Evolutionary conservation across 805 yeast genomes (phyloP).

Genomic region (Barnettozyma pratensis): DNA sequence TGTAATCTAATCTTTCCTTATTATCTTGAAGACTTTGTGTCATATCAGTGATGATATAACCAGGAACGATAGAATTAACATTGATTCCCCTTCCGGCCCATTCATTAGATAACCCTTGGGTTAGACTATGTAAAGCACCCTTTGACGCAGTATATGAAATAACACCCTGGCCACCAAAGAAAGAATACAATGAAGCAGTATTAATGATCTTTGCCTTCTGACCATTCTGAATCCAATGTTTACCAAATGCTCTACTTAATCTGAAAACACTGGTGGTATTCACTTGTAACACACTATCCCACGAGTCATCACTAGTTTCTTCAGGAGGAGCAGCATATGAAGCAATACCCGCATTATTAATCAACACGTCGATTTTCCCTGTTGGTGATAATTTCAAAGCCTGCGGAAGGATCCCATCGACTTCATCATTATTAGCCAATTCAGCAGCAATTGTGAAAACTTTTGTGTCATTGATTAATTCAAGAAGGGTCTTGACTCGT

Average conservation of each 20-base stretch:
- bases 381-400: conserved; percentile 51
- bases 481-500: conserved; percentile 23
- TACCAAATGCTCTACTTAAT: conserved; percentile 71
- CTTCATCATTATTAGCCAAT: conserved; percentile 17
- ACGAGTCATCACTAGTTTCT: conserved; percentile 35
- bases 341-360: conserved; percentile 85
- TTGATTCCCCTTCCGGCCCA: conserved; percentile 40
- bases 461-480: conserved; percentile 48
- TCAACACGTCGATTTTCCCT: conserved; percentile 71
- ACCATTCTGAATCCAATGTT: conserved; percentile 47
- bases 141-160: conserved; percentile 83
- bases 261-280: conserved; percentile 77
- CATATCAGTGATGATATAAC: conserved; percentile 44
- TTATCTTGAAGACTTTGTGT: conserved; percentile 28
- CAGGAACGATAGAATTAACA: conserved; percentile 48
- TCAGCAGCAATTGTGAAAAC: conserved; percentile 43
- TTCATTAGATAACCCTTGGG: conserved; percentile 63
- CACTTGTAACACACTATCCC: conserved; percentile 66
- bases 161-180: conserved; percentile 20
- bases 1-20: conserved; percentile 22
- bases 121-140: conserved; percentile 77
- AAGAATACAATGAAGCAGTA: conserved; percentile 66
- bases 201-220: conserved; percentile 65
- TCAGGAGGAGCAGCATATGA: conserved; percentile 56
- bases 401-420: conserved; percentile 22